These are phyloP conservation scores for Plantago rigida DNA, from an alignment of 305 asterid genomes.

Conservation along the genomic window DNA sequence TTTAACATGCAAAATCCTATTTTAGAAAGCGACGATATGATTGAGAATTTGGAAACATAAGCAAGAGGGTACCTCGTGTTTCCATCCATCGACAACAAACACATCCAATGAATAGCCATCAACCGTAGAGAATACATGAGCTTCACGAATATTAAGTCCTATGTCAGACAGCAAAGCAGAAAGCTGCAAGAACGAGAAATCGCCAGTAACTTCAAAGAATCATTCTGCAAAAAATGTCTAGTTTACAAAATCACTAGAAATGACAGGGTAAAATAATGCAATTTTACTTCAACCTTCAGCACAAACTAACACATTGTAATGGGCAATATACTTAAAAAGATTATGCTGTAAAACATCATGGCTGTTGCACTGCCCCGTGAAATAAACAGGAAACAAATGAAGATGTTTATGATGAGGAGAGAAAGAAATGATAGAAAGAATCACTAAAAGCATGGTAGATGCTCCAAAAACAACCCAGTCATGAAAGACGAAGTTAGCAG, in stretches of 20 bases:
- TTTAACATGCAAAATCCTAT: conserved; percentile 6
- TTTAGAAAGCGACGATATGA: conserved; percentile 12
- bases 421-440: too few relatives aligned
- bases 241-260: conserved; percentile 1
- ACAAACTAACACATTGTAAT: not conserved
- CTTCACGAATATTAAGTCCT: conserved; percentile 95
- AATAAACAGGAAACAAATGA: too few relatives aligned
- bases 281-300: not conserved
- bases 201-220: not conserved
- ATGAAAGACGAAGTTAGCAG: too few relatives aligned
- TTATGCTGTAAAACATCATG: not conserved
- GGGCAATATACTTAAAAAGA: not conserved
- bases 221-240: not conserved
- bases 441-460: too few relatives aligned
- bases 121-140: conserved; percentile 86
- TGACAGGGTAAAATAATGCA: not conserved
- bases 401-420: too few relatives aligned
- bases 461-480: too few relatives aligned
- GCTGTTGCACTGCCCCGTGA: not conserved
- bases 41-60: conserved; percentile 22
- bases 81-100: conserved; percentile 97
- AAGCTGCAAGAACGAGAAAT: conserved; percentile 44
- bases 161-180: conserved; percentile 91
- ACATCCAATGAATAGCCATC: conserved; percentile 90
- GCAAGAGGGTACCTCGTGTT: conserved; percentile 52